Conservation (phyloP, 192 early-diverging fungal genomes). For the Backusella tarrabulga region DNA sequence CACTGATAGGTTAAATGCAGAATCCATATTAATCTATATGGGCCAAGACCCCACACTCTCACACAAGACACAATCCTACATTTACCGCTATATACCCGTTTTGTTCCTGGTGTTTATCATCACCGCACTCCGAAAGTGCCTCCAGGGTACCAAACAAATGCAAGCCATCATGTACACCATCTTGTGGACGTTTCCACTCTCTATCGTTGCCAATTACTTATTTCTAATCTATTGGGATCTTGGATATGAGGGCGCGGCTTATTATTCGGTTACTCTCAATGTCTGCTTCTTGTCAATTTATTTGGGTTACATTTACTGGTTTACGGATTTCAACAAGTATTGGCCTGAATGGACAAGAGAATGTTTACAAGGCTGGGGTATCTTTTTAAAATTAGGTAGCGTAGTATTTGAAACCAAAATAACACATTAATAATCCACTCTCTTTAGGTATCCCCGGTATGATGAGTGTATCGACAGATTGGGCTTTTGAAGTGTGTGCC, state of each 20-base stretch:
- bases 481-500: constrained; percentile 36
- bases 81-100: constrained; percentile 5
- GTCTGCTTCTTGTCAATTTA: not conserved
- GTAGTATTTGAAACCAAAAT: not conserved
- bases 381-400: constrained; percentile 39
- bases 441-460: constrained; percentile 28
- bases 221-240: constrained; percentile 17
- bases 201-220: not conserved
- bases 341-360: constrained; percentile 16
- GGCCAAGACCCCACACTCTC: constrained; percentile 27
- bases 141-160: constrained; percentile 23
- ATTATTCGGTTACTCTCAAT: not conserved
- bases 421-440: not conserved
- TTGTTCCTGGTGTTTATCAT: constrained; percentile 9
- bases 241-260: constrained; percentile 2
- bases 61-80: constrained; percentile 12
- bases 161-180: constrained; percentile 21
- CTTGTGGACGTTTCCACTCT: constrained; percentile 10
- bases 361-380: constrained; percentile 10
- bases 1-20: constrained; percentile 17
- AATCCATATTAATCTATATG: constrained; percentile 20
- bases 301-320: not conserved
- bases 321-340: constrained; percentile 5
- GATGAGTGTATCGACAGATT: constrained; percentile 33
- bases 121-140: constrained; percentile 8